phyloP scores from a whole-genome alignment of 1,284 basidiomycete species.

The Psilocybe mexicana region DNA sequence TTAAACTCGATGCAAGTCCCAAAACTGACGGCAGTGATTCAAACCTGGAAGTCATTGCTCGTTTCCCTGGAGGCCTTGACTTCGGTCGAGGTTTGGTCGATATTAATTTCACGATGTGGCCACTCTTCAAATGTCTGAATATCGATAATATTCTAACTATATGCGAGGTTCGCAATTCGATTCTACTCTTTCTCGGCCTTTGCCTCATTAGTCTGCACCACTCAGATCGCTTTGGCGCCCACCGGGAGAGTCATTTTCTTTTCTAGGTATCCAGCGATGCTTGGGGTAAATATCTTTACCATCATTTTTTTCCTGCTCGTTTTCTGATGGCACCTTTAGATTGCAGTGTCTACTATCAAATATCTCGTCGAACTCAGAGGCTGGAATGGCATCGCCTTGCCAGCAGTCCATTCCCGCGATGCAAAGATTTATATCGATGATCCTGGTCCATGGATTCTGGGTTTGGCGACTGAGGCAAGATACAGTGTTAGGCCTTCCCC shows the following conservation, averaged over 20 bases:
- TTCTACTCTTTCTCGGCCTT: background rate
- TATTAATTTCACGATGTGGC: slow-evolving; percentile 96
- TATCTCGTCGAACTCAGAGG: slow-evolving; percentile 93
- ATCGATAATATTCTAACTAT: slow-evolving; percentile 93
- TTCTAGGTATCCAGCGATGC: slow-evolving; percentile 89
- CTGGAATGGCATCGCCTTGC: slow-evolving; percentile 88
- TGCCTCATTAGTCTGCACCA: background rate
- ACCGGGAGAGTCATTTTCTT: slow-evolving; percentile 91
- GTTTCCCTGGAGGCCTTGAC: slow-evolving; percentile 83
- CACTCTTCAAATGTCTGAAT: slow-evolving; percentile 91
- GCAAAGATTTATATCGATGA: slow-evolving; percentile 89
- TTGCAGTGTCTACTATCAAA: slow-evolving; percentile 86
- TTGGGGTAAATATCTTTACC: slow-evolving; percentile 56
- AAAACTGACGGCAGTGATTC: slow-evolving; percentile 58
- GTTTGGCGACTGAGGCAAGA: slow-evolving; percentile 83
- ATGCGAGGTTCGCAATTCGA: slow-evolving; percentile 65
- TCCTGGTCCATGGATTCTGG: slow-evolving; percentile 92
- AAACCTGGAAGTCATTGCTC: slow-evolving; percentile 79
- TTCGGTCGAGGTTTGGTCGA: slow-evolving; percentile 83
- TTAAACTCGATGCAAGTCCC: slow-evolving; percentile 76
- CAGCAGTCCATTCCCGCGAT: slow-evolving; percentile 87
- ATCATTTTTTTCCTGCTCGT: background rate
- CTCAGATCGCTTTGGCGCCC: slow-evolving; percentile 86
- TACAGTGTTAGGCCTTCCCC: slow-evolving; percentile 74
- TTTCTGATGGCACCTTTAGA: slow-evolving; percentile 37